Conservation (phyloP, 345 rosid genomes). For the Syzygium aromaticum region DNA sequence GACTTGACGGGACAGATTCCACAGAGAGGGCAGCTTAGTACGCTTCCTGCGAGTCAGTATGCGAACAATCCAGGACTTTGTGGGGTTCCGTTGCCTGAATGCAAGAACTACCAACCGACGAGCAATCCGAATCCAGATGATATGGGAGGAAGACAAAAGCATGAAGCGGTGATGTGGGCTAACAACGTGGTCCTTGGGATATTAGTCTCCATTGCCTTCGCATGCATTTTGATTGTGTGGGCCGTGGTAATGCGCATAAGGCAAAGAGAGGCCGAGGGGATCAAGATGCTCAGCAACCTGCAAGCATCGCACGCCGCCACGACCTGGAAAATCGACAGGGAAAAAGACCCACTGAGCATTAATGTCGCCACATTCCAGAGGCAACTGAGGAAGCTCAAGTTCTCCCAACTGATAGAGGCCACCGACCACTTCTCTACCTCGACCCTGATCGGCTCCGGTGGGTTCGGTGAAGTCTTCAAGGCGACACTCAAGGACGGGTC, state of each 20-base stretch:
- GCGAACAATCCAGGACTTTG: conserved; percentile 87
- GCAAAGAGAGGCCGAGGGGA: conserved; percentile 68
- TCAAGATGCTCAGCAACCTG: conserved; percentile 72
- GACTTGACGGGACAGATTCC: conserved; percentile 93
- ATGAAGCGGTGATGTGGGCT: conserved; percentile 47
- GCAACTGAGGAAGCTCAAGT: conserved; percentile 76
- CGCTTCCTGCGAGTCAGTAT: conserved; percentile 79
- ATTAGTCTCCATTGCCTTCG: conserved; percentile 64
- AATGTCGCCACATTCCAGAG: conserved; percentile 93
- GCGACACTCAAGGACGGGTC: conserved; percentile 91
- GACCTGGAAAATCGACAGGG: conserved; percentile 95
- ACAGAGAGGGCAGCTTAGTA: conserved; percentile 92
- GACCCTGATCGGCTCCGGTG: conserved; percentile 81
- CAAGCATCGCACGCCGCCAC: conserved; percentile 89
- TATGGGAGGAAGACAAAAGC: conserved; percentile 23
- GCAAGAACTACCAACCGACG: conserved; percentile 46
- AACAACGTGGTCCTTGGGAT: conserved; percentile 84
- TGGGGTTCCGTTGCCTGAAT: conserved; percentile 84
- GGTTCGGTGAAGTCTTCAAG: conserved; percentile 93
- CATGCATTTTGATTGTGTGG: conserved; percentile 81
- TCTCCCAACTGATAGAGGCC: conserved; percentile 90
- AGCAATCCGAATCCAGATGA: conserved; percentile 10
- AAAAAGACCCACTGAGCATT: conserved; percentile 88
- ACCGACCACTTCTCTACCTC: conserved; percentile 87
- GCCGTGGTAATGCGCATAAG: conserved; percentile 74